A percentile compares a stretch with the other conserved stretches of the same genome.
Evolutionary conservation across 2,329 filamentous ascomycete species (phyloP).

Genomic region (Colletotrichum endophyticum): DNA sequence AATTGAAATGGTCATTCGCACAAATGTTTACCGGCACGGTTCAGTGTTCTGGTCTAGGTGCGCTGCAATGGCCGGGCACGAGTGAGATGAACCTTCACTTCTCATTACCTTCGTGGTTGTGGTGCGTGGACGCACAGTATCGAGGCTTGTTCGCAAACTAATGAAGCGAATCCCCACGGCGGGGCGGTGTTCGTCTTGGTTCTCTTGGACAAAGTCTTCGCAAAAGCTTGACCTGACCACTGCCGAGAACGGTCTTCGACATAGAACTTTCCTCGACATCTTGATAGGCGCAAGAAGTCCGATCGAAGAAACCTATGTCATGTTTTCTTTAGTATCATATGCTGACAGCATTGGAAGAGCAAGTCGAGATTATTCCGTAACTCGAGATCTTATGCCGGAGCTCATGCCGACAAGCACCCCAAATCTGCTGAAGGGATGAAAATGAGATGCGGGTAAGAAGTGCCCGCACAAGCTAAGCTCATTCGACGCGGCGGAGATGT

Average conservation of each 20-base stretch:
- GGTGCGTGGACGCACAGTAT: background rate
- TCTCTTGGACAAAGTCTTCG: conserved; percentile 12
- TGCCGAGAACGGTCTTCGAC: background rate
- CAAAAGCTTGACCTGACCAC: conserved; percentile 12
- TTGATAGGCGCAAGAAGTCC: fast-evolving
- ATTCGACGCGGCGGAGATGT: conserved; percentile 1
- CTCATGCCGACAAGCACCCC: background rate
- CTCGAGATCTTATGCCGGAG: background rate
- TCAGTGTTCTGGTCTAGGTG: fast-evolving
- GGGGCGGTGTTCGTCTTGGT: background rate
- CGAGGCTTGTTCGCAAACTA: background rate
- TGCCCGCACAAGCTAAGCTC: background rate
- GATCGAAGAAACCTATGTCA: background rate
- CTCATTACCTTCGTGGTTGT: fast-evolving
- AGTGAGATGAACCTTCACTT: background rate
- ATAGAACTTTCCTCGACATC: fast-evolving
- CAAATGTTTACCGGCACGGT: fast-evolving
- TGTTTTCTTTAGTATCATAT: fast-evolving
- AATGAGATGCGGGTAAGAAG: background rate
- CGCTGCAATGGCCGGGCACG: fast-evolving
- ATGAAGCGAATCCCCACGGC: background rate
- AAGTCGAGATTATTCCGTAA: background rate
- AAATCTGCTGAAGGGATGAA: background rate
- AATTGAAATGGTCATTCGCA: fast-evolving
- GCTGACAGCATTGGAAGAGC: background rate